Evolutionary conservation across 1,139 yeast genomes (phyloP), one percentile per base, ranked within the genome.

Genomic region (Kodamaea sp.): DNA sequence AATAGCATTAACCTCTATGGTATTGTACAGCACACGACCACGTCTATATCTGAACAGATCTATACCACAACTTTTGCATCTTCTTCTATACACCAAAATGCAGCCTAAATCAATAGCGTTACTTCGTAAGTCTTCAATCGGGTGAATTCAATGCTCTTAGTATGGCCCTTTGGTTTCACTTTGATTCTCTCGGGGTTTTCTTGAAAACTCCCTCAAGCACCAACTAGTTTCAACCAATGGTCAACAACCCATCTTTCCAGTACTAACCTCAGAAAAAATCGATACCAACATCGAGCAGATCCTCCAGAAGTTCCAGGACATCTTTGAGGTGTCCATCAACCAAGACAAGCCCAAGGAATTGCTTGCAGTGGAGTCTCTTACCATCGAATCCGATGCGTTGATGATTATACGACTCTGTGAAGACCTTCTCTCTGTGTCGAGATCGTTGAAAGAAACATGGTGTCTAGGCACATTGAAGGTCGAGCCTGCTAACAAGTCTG

Each of bases 361-460:
- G 2, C 59, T 75, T 21, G 74, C 80, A 0, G 73, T 76, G 10
- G 83, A 78, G 41, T 68, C 78, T 20, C 53, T 77, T 14, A 78
- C 78, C 7, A 73, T 78, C 11, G 81, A 78, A 47, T 65, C 78
- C 11, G 73, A 76, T 47, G 70, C 81, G 0, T 59, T 72, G 38
- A 64, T 71, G 4, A 76, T 78, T 3, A 66, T 76, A 4, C 56
- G 80, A 32, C 56, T 75, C 7, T 70, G 80, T 29, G 79, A 78
- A 42, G 83, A 78, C 37, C 51, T 78, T 15, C 56, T 78, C 11
- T 57, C 70, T 0, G 64, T 77, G 3, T 73, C 80, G 2, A 53
- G 78, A 28, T 63, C 69, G 1, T 49, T 78, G 25, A 70, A 73
- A 43, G 83, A 78, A 46, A 64, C 73, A 2, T 78, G 83, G 83